Conservation (phyloP, 352 stramenopile species). For the Globisporangium cystogenes region DNA sequence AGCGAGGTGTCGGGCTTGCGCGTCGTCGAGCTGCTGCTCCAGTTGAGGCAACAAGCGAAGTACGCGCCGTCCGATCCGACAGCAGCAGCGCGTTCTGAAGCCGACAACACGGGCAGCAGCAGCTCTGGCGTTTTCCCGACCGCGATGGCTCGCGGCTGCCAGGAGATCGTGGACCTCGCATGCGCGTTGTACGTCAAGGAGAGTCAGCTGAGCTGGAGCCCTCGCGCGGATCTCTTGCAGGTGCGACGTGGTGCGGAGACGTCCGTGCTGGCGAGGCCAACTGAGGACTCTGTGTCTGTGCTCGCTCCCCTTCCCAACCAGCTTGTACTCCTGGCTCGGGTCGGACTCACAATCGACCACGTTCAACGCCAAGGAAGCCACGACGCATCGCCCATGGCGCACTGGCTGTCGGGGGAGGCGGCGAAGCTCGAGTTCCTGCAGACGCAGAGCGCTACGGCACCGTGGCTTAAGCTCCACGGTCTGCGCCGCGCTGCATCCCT, state of each 20-base stretch:
- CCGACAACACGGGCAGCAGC: neutral
- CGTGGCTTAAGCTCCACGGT: constrained; percentile 21
- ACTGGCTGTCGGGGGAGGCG: constrained; percentile 7
- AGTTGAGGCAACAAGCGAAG: constrained; percentile 29
- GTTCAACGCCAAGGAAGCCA: constrained; percentile 12
- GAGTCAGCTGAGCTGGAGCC: constrained; percentile 20
- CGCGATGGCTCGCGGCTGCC: constrained; percentile 19
- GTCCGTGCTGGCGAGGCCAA: neutral
- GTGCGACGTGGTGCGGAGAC: constrained; percentile 10
- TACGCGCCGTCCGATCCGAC: constrained; percentile 7
- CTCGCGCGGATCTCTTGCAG: constrained; percentile 36
- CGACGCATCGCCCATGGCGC: neutral
- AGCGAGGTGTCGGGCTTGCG: constrained; percentile 4
- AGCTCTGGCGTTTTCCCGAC: constrained; percentile 2
- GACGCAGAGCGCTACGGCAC: constrained; percentile 12
- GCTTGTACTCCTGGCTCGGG: constrained; percentile 32
- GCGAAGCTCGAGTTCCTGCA: constrained; percentile 23
- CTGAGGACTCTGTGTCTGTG: neutral
- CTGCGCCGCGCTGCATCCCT: constrained; percentile 20
- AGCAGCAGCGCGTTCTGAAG: neutral
- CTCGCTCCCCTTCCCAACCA: constrained; percentile 5
- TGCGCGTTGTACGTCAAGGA: constrained; percentile 30
- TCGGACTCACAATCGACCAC: constrained; percentile 25
- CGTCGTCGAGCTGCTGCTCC: constrained; percentile 24
- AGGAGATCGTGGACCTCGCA: constrained; percentile 24